Evolutionary conservation across 768 basidiomycete genomes (phyloP), one percentile per base, ranked within the genome.

Genomic region (Floccularia luteovirens): DNA sequence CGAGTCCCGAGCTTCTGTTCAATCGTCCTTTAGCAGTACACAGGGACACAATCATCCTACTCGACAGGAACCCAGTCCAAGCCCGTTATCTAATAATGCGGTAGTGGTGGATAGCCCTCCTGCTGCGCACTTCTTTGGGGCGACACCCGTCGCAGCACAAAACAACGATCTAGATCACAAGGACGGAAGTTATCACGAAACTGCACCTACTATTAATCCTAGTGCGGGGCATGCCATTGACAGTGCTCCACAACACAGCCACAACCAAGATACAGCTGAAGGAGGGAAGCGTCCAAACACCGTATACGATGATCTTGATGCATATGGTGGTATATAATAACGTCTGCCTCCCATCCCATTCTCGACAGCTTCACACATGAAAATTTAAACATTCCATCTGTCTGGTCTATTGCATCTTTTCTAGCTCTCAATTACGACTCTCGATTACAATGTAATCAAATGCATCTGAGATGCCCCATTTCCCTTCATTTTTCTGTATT

Each of bases 1-100:
- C 23, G 62, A 67, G 36, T 54, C 67, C 14, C 69, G 70, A 33
- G 59, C 64, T 2, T 70, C 67, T 43, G 66, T 68, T 17, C 58
- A 63, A 10, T 56, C 62, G 23, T 50, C 53, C 31, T 45, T 31
- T 38, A 24, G 23, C 48, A 58, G 16, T 37, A 50, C 34, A 30
- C 35, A 7, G 34, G 28, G 13, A 36, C 36, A 10, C 25, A 21
- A 20, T 11, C 23, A 7, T 12, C 38, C 43, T n/a, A n/a, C n/a
- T n/a, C n/a, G n/a, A n/a, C n/a, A n/a, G n/a, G n/a, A n/a, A n/a
- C 41, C 43, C 8, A 44, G 35, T 30, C 42, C 41, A 24, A 51
- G 44, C 41, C 30, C 39, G 28, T 8, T 44, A 16, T 43, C 37
- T 37, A 34, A 27, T 7, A 36, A 16, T n/a, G 20, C 22, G 1